Conservation (phyloP, 139 green algal genomes). For the Volvox reticuliferus region DNA sequence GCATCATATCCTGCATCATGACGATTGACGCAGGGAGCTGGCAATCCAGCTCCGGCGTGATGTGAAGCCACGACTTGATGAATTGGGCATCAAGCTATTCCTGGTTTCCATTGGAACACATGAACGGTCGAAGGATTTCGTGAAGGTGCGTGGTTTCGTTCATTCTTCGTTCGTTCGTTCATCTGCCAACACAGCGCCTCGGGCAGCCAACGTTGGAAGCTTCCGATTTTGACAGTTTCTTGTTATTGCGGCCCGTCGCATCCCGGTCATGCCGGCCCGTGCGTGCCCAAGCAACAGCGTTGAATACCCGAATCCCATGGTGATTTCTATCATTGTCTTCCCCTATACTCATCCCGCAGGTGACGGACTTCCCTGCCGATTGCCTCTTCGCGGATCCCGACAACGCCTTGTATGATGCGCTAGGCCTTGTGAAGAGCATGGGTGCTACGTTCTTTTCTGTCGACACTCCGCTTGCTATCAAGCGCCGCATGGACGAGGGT, state of each 20-base stretch:
- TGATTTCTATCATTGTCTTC: too few species aligned
- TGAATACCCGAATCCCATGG: too few species aligned
- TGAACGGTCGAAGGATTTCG: constrained; percentile 80
- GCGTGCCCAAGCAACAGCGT: too few species aligned
- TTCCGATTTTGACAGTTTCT: too few species aligned
- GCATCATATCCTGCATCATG: too few species aligned
- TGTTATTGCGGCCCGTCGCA: too few species aligned
- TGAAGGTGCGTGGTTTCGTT: neutral
- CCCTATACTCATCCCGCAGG: constrained; percentile 10
- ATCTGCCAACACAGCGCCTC: too few species aligned
- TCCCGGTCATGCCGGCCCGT: too few species aligned
- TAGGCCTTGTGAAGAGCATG: constrained; percentile 76
- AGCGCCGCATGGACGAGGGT: constrained; percentile 58
- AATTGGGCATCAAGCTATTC: constrained; percentile 73
- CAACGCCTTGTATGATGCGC: constrained; percentile 78
- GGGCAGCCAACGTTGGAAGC: neutral
- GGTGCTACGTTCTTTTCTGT: constrained; percentile 49
- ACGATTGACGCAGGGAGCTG: constrained; percentile 68
- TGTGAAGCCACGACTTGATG: constrained; percentile 81
- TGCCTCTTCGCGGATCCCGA: constrained; percentile 87
- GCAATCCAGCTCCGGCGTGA: constrained; percentile 81
- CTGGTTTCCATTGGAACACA: constrained; percentile 84
- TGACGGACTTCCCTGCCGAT: constrained; percentile 79
- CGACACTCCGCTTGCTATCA: constrained; percentile 75
- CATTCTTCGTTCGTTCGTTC: too few species aligned